Evolutionary conservation across 768 basidiomycete species (phyloP).

Genomic region (Mycena kentingensis): DNA sequence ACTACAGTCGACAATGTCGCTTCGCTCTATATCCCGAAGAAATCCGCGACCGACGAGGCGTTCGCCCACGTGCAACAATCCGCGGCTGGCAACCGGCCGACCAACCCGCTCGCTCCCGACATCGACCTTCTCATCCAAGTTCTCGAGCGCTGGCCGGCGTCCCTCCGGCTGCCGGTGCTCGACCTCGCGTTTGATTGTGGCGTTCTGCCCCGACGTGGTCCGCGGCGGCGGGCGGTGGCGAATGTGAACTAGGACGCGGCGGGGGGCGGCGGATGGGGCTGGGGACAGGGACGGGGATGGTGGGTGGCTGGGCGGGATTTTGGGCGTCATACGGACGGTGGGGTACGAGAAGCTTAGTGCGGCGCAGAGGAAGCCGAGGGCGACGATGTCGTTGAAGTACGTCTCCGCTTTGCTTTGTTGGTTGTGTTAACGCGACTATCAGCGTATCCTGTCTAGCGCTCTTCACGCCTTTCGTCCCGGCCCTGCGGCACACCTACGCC

Average conservation of each 20-base stretch:
- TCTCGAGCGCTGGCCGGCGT: constrained; percentile 72
- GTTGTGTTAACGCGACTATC: constrained; percentile 5
- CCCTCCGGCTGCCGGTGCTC: constrained; percentile 84
- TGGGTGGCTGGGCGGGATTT: constrained; percentile 60
- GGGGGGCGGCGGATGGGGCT: constrained; percentile 40
- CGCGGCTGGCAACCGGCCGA: constrained; percentile 39
- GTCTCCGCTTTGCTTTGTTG: constrained; percentile 30
- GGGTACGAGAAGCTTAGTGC: constrained; percentile 39
- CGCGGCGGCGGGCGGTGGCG: constrained; percentile 58
- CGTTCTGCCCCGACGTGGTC: constrained; percentile 59
- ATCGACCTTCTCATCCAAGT: constrained; percentile 64
- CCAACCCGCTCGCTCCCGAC: constrained; percentile 48
- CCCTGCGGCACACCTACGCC: constrained; percentile 45
- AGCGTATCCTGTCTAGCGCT: constrained; percentile 69
- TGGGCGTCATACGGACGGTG: constrained; percentile 75
- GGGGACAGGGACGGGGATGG: too few relatives aligned
- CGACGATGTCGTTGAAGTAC: constrained; percentile 88
- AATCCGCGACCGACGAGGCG: constrained; percentile 60
- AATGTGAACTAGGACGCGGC: constrained; percentile 72
- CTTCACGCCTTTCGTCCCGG: constrained; percentile 40
- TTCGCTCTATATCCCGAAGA: constrained; percentile 73
- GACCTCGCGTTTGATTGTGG: constrained; percentile 83
- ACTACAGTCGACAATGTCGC: constrained; percentile 62
- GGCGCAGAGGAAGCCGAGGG: constrained; percentile 58
- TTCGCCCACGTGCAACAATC: constrained; percentile 60